These are phyloP conservation scores for Saccharum spontaneum DNA, from an alignment of 176 grass and related monocot genomes.

Conservation along the genomic window DNA sequence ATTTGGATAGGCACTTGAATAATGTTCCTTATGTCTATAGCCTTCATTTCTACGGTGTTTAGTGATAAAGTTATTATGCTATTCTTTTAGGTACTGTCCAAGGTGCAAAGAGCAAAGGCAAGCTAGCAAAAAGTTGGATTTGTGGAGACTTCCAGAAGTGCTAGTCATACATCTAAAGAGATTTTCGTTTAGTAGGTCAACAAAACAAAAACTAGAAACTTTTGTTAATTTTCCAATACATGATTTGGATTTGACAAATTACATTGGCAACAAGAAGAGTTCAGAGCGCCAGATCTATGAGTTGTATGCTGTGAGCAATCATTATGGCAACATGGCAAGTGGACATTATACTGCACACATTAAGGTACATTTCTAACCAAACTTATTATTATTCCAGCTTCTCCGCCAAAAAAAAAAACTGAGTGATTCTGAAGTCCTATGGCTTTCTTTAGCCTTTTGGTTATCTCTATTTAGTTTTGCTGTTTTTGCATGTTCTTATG, in stretches of 20 bases:
- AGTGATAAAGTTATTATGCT: slow-evolving; percentile 35
- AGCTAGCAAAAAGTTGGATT: slow-evolving; percentile 98
- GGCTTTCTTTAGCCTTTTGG: slow-evolving; percentile 2
- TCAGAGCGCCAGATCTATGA: slow-evolving; percentile 72
- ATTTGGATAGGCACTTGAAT: slow-evolving; percentile 5
- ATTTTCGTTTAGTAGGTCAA: slow-evolving; percentile 93
- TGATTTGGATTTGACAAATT: slow-evolving; percentile 94
- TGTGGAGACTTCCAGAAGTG: slow-evolving; percentile 98
- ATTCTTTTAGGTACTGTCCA: slow-evolving; percentile 82
- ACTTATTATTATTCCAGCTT: slow-evolving; percentile 2
- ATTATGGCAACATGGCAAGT: slow-evolving; percentile 96
- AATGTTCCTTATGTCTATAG: slow-evolving; percentile 17
- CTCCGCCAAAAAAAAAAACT: not conserved
- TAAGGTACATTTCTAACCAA: slow-evolving; percentile 57
- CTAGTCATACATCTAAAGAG: slow-evolving; percentile 98
- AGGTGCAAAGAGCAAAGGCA: slow-evolving; percentile 97
- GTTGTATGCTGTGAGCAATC: slow-evolving; percentile 93
- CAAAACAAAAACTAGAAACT: slow-evolving; percentile 91
- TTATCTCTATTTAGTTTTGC: not conserved
- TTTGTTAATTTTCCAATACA: slow-evolving; percentile 98
- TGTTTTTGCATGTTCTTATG: not conserved
- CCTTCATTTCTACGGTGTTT: slow-evolving; percentile 16
- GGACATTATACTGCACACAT: slow-evolving; percentile 98
- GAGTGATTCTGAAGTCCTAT: not conserved
- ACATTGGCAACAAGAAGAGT: slow-evolving; percentile 85